Evolutionary conservation across 495 filamentous ascomycete species (phyloP), one percentile per base, ranked within the genome.

Genomic region (Geopyxis carbonaria): DNA sequence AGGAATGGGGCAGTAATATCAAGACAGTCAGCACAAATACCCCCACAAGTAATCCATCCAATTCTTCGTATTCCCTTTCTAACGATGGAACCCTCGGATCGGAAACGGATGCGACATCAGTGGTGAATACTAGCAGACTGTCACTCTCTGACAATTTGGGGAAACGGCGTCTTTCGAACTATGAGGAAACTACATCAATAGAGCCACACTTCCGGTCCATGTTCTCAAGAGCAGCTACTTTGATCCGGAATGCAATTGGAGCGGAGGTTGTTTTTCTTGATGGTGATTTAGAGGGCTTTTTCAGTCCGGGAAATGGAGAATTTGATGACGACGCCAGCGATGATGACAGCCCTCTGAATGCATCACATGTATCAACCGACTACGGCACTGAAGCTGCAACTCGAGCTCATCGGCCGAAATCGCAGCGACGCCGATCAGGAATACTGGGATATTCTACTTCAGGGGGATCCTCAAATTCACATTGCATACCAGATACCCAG

Each of bases 201-300:
- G 45, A 48, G 29, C 41, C 42, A 6, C 28, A 31, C 21, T 39
- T 48, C 30, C 45, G 45, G 8, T 10, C 45, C 3, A 48, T 45
- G 27, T 48, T 48, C 28, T 36, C 31, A 13, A 22, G 45, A 13
- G 45, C 45, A 18, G 40, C 45, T 10, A 23, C 24, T 0, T 21
- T 44, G 15, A 48, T 48, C 24, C 22, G 30, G 6, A 40, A 34
- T 31, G 28, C 34, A 5, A 38, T 48, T 21, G 32, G 35, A 15
- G 40, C 40, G 6, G 23, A 48, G 14, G 45, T 48, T 29, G 32
- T 48, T 16, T 48, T 48, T 28, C 18, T 48, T 7, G 40, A 48
- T 22, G 42, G 33, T 7, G 45, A 48, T 37, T 24, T 48, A 6
- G 45, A 48, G 15, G 45, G 45, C 5, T 48, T 45, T n/a, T 48